These are phyloP conservation scores for Tricholoma bakamatsutake DNA, from an alignment of 768 basidiomycete species.

Conservation along the genomic window DNA sequence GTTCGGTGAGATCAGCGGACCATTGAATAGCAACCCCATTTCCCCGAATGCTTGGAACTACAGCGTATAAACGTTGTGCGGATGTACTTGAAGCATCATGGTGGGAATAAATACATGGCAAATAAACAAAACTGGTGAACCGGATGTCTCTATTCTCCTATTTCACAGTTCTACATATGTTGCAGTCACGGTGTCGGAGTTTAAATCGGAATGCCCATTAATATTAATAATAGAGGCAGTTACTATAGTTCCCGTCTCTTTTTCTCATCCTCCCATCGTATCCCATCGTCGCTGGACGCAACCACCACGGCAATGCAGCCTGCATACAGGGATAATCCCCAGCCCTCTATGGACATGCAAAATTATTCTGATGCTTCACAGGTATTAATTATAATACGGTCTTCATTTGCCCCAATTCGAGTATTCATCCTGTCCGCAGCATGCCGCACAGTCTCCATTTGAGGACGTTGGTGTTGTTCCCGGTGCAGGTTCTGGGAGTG, in stretches of 20 bases:
- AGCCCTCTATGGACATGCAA: constrained; percentile 11
- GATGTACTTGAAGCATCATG: too few relatives aligned
- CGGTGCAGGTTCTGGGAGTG: neutral
- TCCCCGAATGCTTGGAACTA: too few relatives aligned
- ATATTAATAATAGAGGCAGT: constrained; percentile 1
- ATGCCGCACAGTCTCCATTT: constrained; percentile 13
- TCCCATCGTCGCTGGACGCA: neutral
- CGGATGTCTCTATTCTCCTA: too few relatives aligned
- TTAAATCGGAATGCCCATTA: too few relatives aligned
- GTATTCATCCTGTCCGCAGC: constrained; percentile 5
- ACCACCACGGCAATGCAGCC: constrained; percentile 3
- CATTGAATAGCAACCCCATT: too few relatives aligned
- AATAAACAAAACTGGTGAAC: too few relatives aligned
- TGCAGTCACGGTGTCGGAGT: too few relatives aligned
- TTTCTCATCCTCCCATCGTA: neutral
- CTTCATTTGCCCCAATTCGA: neutral
- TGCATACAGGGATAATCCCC: constrained; percentile 15
- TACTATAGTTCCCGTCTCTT: neutral
- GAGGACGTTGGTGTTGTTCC: constrained; percentile 11
- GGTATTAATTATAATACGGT: constrained; percentile 3
- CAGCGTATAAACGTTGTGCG: too few relatives aligned
- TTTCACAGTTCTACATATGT: too few relatives aligned
- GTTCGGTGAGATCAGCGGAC: too few relatives aligned
- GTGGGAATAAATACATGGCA: too few relatives aligned
- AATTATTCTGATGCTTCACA: constrained; percentile 15